These are phyloP conservation scores for Ajuga chamaepitys DNA, from an alignment of 257 asterid genomes.

Conservation along the genomic window DNA sequence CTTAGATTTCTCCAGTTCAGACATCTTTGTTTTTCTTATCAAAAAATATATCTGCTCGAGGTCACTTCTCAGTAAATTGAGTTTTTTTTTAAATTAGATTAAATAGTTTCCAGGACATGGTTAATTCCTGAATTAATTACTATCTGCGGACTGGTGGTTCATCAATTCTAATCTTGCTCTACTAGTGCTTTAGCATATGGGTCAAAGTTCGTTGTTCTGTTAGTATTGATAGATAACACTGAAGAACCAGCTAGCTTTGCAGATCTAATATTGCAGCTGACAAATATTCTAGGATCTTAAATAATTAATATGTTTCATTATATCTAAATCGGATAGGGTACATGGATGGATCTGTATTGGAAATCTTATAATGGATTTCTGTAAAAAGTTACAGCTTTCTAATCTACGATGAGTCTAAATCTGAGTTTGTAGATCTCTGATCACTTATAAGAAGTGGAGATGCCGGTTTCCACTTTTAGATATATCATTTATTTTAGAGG, in stretches of 20 bases:
- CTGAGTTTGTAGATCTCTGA: background rate
- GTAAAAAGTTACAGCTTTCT: background rate
- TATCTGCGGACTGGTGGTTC: background rate
- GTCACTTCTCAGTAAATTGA: background rate
- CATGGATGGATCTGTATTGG: no score
- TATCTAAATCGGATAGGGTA: no score
- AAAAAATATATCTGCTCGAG: no score
- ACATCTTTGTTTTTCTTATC: no score
- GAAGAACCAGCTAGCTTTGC: background rate
- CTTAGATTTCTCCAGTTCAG: background rate
- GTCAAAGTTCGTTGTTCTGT: background rate
- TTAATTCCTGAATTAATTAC: background rate
- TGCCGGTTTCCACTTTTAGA: background rate
- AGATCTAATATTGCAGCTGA: background rate
- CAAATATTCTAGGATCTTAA: background rate
- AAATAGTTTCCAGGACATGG: background rate
- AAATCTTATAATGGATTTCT: background rate
- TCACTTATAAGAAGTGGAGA: background rate
- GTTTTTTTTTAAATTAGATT: background rate
- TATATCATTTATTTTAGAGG: background rate
- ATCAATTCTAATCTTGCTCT: background rate
- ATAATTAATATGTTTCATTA: background rate
- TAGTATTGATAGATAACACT: background rate
- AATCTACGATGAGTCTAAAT: background rate
- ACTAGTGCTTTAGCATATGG: background rate